Conservation (phyloP, 371 early-diverging fungal species). For the Paraphysoderma sedebokerense region DNA sequence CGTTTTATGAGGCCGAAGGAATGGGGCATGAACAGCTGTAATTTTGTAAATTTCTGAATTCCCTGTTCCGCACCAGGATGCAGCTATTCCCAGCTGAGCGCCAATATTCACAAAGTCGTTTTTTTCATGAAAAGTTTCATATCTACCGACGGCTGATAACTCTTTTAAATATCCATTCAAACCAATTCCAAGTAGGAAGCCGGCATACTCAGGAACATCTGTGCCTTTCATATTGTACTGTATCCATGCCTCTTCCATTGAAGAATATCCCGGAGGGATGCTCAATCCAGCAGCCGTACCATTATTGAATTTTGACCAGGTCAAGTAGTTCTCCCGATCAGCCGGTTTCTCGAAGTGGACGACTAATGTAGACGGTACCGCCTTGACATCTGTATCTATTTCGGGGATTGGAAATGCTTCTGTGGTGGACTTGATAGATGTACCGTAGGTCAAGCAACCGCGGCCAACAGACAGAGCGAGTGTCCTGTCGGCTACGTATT, state of each 20-base stretch:
- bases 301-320: constrained; percentile 76
- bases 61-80: constrained; percentile 47
- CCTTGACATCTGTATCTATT: constrained; percentile 33
- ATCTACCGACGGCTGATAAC: constrained; percentile 34
- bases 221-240: constrained; percentile 26
- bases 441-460: constrained; percentile 44
- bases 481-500: constrained; percentile 32
- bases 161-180: constrained; percentile 50
- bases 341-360: constrained; percentile 27
- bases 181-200: constrained; percentile 64
- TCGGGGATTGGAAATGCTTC: constrained; percentile 36
- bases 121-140: constrained; percentile 40
- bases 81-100: constrained; percentile 51
- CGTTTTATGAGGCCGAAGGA: constrained; percentile 29
- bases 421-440: constrained; percentile 27
- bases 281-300: constrained; percentile 67
- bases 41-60: constrained; percentile 41
- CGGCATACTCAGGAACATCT: constrained; percentile 41
- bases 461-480: constrained; percentile 49
- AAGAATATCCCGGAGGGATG: constrained; percentile 30
- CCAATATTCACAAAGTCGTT: constrained; percentile 49
- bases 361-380: constrained; percentile 37
- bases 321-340: constrained; percentile 21
- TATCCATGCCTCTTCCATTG: constrained; percentile 59
- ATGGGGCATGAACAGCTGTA: constrained; percentile 51